phyloP scores from a whole-genome alignment of 352 stramenopile species.

The Phytophthora pseudosyringae region DNA sequence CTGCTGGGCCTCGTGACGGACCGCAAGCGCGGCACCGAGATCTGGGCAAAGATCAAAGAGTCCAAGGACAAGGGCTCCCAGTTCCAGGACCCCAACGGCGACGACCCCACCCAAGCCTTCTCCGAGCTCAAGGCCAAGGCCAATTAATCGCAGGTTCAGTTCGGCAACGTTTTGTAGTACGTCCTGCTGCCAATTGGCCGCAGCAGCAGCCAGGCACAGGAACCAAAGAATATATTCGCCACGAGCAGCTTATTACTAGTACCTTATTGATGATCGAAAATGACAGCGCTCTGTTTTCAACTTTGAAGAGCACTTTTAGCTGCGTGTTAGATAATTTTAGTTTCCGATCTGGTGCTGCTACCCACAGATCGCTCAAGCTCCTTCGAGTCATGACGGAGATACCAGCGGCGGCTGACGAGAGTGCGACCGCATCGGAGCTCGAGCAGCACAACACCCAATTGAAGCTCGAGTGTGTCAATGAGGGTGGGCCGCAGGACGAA shows the following conservation, averaged over 20 bases:
- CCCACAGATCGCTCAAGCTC: too few species aligned
- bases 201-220: conserved; percentile 1
- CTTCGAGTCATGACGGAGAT: conserved; percentile 5
- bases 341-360: neutral
- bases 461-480: conserved; percentile 3
- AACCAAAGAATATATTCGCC: conserved; percentile 30
- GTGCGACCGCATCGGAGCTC: neutral
- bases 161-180: conserved; percentile 34
- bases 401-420: neutral
- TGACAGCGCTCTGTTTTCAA: neutral
- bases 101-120: conserved; percentile 59
- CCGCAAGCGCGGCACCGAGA: conserved; percentile 94
- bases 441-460: conserved; percentile 7
- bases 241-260: conserved; percentile 33
- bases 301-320: neutral
- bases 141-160: conserved; percentile 39
- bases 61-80: conserved; percentile 48
- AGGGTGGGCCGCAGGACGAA: conserved; percentile 19
- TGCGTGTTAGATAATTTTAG: conserved; percentile 16
- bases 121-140: conserved; percentile 77
- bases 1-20: conserved; percentile 93
- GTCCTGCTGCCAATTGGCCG: neutral
- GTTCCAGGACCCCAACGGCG: conserved; percentile 60
- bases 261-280: conserved; percentile 43
- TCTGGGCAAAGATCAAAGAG: conserved; percentile 94